These are phyloP conservation scores for Beauveria sp. DNA, from an alignment of 2,329 filamentous ascomycete species.

Conservation along the genomic window DNA sequence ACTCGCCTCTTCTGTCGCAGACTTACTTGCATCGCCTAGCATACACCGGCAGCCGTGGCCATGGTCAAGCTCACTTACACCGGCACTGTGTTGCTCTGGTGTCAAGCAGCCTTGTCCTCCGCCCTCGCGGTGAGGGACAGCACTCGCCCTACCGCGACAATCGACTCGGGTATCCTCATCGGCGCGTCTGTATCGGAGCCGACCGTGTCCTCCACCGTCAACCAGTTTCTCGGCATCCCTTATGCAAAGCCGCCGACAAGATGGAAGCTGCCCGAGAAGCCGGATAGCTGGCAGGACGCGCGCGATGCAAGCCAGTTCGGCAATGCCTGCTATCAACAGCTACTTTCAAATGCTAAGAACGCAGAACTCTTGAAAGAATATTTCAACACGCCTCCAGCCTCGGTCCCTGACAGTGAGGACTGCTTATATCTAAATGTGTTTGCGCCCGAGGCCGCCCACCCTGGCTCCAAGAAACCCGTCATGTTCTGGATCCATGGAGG, in stretches of 20 bases:
- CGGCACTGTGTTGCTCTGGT: neutral
- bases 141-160: neutral
- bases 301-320: constrained; percentile 20
- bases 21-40: neutral
- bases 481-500: constrained; percentile 38
- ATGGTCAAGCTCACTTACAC: constrained; percentile 5
- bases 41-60: neutral
- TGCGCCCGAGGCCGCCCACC: constrained; percentile 15
- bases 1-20: neutral
- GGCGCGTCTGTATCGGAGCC: neutral
- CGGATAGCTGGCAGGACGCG: constrained; percentile 13
- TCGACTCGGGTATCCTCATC: constrained; percentile 2
- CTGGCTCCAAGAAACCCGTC: constrained; percentile 26
- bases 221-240: constrained; percentile 24
- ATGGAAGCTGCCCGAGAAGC: constrained; percentile 17
- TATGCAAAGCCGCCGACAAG: constrained; percentile 21
- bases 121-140: neutral
- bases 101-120: neutral
- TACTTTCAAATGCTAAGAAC: neutral
- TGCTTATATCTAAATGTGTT: constrained; percentile 28
- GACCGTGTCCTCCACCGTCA: constrained; percentile 11
- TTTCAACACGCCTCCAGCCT: constrained; percentile 18
- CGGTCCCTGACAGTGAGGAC: constrained; percentile 23
- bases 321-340: constrained; percentile 16
- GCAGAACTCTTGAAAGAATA: constrained; percentile 5